phyloP scores from a whole-genome alignment of 2,329 filamentous ascomycete genomes.

The Laburnicola sp. region DNA sequence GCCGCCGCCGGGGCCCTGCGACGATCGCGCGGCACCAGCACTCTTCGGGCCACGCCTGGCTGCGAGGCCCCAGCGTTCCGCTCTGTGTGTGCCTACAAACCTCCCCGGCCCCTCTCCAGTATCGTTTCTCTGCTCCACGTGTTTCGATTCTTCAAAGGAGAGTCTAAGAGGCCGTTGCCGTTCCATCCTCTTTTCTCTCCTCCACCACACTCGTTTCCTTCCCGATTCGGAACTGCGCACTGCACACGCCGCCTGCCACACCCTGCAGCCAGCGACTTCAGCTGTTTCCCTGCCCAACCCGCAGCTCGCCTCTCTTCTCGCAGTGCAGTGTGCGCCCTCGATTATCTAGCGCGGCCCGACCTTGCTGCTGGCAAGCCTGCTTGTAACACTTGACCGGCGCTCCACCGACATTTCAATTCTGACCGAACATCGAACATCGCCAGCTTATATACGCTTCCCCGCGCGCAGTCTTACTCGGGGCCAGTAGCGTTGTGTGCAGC shows the following conservation, averaged over 20 bases:
- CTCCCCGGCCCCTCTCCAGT: constrained; percentile 21
- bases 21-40: constrained; percentile 6
- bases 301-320: constrained; percentile 13
- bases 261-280: constrained; percentile 16
- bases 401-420: constrained; percentile 19
- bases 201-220: constrained; percentile 32
- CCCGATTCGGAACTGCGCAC: constrained; percentile 4
- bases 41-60: not conserved
- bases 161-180: constrained; percentile 18
- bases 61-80: constrained; percentile 3
- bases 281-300: constrained; percentile 16
- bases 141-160: constrained; percentile 15
- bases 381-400: constrained; percentile 30
- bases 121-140: constrained; percentile 18
- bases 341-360: constrained; percentile 40
- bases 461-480: no score
- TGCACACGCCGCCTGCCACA: constrained; percentile 1
- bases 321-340: constrained; percentile 16
- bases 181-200: constrained; percentile 21
- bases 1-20: not conserved
- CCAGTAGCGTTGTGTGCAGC: not conserved
- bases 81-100: constrained; percentile 26
- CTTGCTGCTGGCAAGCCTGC: constrained; percentile 27
- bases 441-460: no score
- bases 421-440: not conserved